phyloP scores from a whole-genome alignment of 176 grass and related monocot species.

The Bothriochloa decipiens region DNA sequence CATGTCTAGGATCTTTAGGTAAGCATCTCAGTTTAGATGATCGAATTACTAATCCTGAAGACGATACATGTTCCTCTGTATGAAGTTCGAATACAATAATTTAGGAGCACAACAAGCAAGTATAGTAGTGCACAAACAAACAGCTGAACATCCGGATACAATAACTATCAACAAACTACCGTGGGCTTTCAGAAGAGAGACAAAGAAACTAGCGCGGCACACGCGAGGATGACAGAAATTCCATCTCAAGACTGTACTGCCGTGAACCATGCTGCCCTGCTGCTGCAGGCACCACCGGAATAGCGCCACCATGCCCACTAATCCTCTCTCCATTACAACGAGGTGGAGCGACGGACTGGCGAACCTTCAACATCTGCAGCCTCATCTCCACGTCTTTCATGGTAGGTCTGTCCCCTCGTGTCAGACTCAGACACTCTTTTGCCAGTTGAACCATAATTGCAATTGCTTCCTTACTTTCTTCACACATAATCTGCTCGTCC shows the following conservation, averaged over 20 bases:
- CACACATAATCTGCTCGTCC: neutral
- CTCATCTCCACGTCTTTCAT: slow-evolving; percentile 52
- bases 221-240: slow-evolving; percentile 10
- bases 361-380: slow-evolving; percentile 3
- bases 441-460: neutral
- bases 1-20: too few relatives aligned
- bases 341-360: neutral
- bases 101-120: neutral
- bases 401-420: slow-evolving; percentile 23
- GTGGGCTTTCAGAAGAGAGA: neutral
- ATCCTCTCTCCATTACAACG: neutral
- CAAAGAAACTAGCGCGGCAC: slow-evolving; percentile 7
- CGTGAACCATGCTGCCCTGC: slow-evolving; percentile 9
- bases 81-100: too few relatives aligned
- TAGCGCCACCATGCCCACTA: neutral
- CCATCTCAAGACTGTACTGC: slow-evolving; percentile 36
- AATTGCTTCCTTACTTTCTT: slow-evolving; percentile 4
- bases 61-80: too few relatives aligned
- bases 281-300: neutral
- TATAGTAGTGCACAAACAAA: neutral
- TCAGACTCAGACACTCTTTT: slow-evolving; percentile 24
- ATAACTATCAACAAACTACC: neutral
- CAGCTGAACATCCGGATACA: neutral
- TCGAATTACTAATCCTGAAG: too few relatives aligned
- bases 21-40: too few relatives aligned